phyloP scores from a whole-genome alignment of 176 grass and related monocot genomes.

The Canna indica region DNA sequence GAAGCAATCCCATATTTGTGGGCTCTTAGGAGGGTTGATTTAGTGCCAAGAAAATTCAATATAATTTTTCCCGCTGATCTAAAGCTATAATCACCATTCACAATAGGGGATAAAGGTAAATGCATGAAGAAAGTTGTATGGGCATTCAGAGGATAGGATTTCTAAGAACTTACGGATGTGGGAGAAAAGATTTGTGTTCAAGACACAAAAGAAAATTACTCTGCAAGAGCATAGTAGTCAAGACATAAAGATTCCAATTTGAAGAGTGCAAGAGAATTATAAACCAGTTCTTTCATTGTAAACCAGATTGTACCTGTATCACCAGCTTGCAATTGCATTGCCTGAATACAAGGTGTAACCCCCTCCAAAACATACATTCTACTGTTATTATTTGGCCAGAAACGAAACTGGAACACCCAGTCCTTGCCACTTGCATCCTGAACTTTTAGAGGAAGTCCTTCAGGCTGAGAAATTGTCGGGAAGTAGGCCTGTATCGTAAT shows the following conservation, averaged over 20 bases:
- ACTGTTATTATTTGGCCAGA: constrained; percentile 99
- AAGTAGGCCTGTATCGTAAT: constrained; percentile 64
- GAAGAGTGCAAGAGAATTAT: neutral
- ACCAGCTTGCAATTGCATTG: constrained; percentile 95
- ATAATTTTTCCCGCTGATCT: neutral
- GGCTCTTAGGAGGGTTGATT: too few relatives aligned
- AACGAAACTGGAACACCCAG: constrained; percentile 98
- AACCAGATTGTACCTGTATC: constrained; percentile 54
- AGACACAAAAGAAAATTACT: neutral
- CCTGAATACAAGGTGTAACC: constrained; percentile 93
- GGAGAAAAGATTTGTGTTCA: neutral
- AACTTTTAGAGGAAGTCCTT: constrained; percentile 93
- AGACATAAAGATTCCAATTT: neutral
- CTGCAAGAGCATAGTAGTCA: neutral
- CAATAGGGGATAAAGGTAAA: neutral
- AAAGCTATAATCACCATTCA: neutral
- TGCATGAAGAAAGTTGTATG: neutral
- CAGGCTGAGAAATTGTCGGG: constrained; percentile 78
- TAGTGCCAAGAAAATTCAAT: neutral
- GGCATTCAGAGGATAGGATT: neutral
- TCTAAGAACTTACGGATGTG: neutral
- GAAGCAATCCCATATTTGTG: too few relatives aligned
- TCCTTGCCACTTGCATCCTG: constrained; percentile 93
- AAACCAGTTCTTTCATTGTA: neutral
- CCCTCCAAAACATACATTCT: constrained; percentile 99